Conservation (phyloP, 129 eudicot species). For the Arctium lappa region DNA sequence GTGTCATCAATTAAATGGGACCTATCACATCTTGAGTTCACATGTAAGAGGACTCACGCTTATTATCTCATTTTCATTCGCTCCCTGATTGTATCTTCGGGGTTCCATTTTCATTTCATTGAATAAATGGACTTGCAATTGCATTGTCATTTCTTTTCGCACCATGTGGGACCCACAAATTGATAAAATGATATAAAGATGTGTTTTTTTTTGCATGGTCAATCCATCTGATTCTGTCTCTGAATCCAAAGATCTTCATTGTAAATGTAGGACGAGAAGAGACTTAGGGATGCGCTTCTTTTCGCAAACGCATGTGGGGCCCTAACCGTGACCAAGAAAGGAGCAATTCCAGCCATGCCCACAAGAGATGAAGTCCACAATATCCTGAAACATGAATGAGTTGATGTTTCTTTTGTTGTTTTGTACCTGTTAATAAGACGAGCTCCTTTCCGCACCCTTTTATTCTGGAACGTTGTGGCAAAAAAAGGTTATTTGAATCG, state of each 20-base stretch:
- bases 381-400: conserved; percentile 26
- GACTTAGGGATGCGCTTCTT: conserved; percentile 65
- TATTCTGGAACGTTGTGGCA: neutral
- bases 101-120: neutral
- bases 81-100: neutral
- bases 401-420: neutral
- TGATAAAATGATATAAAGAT: neutral
- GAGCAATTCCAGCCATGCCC: conserved; percentile 92
- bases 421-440: neutral
- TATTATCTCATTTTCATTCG: neutral
- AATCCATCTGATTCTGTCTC: too few relatives aligned
- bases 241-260: neutral
- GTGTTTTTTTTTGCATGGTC: neutral
- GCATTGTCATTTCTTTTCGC: neutral
- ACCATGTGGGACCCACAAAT: neutral
- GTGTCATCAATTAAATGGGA: neutral
- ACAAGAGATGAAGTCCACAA: conserved; percentile 60
- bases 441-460: neutral
- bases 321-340: conserved; percentile 66
- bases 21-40: neutral
- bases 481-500: conserved; percentile 17
- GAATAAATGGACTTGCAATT: neutral
- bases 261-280: conserved; percentile 62
- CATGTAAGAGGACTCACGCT: neutral
- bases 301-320: conserved; percentile 96